Evolutionary conservation across 2,329 filamentous ascomycete species (phyloP), one percentile per base, ranked within the genome.

Genomic region (Tolypocladium inflatum): DNA sequence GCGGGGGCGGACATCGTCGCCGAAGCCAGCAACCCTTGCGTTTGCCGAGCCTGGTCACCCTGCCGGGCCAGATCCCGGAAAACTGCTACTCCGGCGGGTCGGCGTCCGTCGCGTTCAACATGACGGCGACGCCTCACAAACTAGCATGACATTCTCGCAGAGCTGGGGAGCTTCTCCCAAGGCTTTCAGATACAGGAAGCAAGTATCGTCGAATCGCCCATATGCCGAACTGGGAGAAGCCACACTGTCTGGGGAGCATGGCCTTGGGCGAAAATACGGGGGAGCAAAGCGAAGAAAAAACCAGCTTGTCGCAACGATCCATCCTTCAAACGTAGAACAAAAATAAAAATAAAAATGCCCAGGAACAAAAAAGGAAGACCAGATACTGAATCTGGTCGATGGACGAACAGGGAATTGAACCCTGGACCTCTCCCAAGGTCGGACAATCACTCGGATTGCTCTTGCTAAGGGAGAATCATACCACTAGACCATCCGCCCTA

Each of bases 341-440:
- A 43, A 43, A 23, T 21, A 23, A 53, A 35, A 33, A 21, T 0
- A 1, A 41, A 57, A 61, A 10, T 33, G 6, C 19, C 33, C 33
- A 66, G 64, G 66, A 63, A 23, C 35, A 38, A 54, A 54, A 54
- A 54, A 26, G 15, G 8, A 38, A 54, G 21, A 26, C 33, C 21
- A 33, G 48, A 50, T 50, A 21, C 26, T 23, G 21, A 7, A 50
- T 50, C 45, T 4, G 21, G 21, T 5, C 21, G 21, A 21, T 69
- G 67, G 67, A 69, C 67, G 64, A 67, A 69, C 67, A 65, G 67
- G 67, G 67, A 69, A 69, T 69, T 64, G 67, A 69, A 69, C 67
- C 67, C 67, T 66, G 67, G 67, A 68, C 67, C 67, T 66, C 67
- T 67, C 66, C 66, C 66, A 68, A 57, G 57, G 60, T 42, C 55